A percentile compares a stretch with the other conserved stretches of the same genome.
Conservation (phyloP, 768 basidiomycete genomes). For the Boletus sensibilis region DNA sequence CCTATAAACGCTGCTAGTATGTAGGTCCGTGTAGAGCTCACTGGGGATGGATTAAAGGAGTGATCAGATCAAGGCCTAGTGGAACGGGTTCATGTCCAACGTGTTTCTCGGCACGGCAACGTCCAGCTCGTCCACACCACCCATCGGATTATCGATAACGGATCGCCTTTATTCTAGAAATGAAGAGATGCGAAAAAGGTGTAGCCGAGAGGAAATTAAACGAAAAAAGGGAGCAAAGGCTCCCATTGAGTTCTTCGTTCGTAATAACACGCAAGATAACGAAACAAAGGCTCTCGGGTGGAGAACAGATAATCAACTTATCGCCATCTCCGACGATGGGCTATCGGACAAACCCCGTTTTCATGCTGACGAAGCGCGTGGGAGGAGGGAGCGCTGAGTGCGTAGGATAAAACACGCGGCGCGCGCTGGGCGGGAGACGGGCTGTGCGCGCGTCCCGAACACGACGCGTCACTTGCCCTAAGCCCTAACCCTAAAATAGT, state of each 20-base stretch:
- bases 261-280: slow-evolving; percentile 6
- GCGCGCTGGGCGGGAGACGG: slow-evolving; percentile 10
- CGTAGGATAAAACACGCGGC: slow-evolving; percentile 24
- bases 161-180: slow-evolving; percentile 11
- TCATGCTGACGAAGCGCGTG: background rate
- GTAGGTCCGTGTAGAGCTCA: background rate
- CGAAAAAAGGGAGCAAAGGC: background rate
- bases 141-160: slow-evolving; percentile 18
- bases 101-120: background rate
- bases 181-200: background rate
- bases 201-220: slow-evolving; percentile 14
- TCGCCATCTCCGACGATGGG: background rate
- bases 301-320: background rate
- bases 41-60: background rate
- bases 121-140: background rate
- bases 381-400: background rate
- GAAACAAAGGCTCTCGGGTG: background rate
- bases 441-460: slow-evolving; percentile 7
- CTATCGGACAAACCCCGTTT: background rate
- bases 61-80: slow-evolving; percentile 2
- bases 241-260: background rate
- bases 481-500: slow-evolving; percentile 32
- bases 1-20: background rate
- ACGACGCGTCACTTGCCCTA: slow-evolving; percentile 14
- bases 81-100: background rate